Base-by-base conservation (phyloP, 768 basidiomycete species). In the Russula vinacea region DNA sequence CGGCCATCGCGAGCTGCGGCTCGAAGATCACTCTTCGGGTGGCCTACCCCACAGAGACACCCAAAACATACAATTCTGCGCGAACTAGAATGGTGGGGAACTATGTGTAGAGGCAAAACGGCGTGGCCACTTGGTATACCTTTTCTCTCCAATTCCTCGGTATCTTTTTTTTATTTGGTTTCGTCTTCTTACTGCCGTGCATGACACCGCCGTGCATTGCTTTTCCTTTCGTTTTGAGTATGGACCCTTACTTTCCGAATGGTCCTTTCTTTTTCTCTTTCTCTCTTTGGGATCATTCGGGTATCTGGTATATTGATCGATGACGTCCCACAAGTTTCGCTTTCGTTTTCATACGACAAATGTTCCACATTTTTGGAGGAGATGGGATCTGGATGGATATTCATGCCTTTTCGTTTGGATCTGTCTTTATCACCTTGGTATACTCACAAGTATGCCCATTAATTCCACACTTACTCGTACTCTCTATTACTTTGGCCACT, bases 21-120 rank as follows among this genome's bases (percentile, higher is more conserved):
- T 42, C 44, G 50, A 68, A 68, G 37, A 52, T 68, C 44, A 58
- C 62, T 19, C 49, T 68, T 33, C 56, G 52, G 5, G 54, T 60
- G 33, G 60, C 14, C 52, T 47, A 32, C 29, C 52, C 32, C n/a
- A 22, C 63, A 19, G 26, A 64, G 19, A 7, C 22, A 19, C 17
- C 56, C 26, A 49, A 45, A 35, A 26, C 44, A 51, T 19, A 7
- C 37, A 32, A 35, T 10, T 1, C 10, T 35, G 35, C 35, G 35
- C 10, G 35, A 35, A 35, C 6, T 10, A 35, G 35, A 35, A 35
- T 35, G 35, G 10, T 7, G 35, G 1, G 35, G 35, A 10, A 10
- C 8, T 35, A 10, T 35, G 35, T 35, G 35, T 7, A 10, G 35
- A 35, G 8, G 35, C 35, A 7, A 7, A 7, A 7, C 35, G 8